phyloP scores from a whole-genome alignment of 1,139 yeast species.

The Yamadazyma triangularis region DNA sequence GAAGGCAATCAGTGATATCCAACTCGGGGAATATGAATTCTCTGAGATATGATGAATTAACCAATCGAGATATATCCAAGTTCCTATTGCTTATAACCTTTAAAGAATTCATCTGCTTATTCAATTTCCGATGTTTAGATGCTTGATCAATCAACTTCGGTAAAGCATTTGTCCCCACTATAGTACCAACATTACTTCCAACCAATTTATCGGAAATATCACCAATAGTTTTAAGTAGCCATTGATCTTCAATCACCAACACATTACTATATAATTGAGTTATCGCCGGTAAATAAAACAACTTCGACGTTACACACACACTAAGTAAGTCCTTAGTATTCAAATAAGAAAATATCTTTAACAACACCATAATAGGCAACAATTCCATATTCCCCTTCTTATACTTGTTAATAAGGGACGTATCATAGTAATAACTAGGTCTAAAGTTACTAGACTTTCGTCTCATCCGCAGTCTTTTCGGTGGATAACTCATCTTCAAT shows the following conservation, averaged over 20 bases:
- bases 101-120: conserved; percentile 2
- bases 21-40: conserved; percentile 5
- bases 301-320: conserved; percentile 7
- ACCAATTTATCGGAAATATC: conserved; percentile 1
- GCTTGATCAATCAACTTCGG: conserved; percentile 1
- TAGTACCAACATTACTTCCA: conserved; percentile 4
- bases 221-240: conserved; percentile 2
- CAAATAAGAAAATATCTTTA: conserved; percentile 7
- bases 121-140: conserved; percentile 2
- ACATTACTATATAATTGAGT: conserved; percentile 8
- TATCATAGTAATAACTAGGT: conserved; percentile 10
- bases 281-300: conserved; percentile 13
- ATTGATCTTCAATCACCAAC: conserved; percentile 6
- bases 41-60: conserved; percentile 1
- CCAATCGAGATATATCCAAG: conserved; percentile 2
- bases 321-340: conserved; percentile 8
- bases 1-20: background rate
- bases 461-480: conserved; percentile 1
- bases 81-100: too few relatives aligned
- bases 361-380: conserved; percentile 8
- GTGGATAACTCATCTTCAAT: too few relatives aligned
- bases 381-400: conserved; percentile 6
- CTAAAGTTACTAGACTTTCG: conserved; percentile 12
- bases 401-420: conserved; percentile 4
- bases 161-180: conserved; percentile 3